Conservation (phyloP, 2,329 filamentous ascomycete genomes). For the Corynespora cassiicola region DNA sequence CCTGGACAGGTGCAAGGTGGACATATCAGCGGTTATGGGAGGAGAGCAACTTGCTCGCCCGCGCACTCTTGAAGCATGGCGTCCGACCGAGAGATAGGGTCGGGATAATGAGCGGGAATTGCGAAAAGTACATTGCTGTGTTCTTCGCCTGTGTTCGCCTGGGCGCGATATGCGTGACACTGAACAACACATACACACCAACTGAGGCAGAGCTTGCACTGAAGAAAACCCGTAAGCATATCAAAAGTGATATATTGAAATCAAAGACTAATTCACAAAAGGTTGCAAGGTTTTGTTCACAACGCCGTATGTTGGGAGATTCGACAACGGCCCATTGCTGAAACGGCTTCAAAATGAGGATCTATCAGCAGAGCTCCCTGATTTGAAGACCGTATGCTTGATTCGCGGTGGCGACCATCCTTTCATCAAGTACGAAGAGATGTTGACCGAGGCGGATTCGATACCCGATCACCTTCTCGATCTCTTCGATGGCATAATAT, state of each 20-base stretch:
- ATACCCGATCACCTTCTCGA: constrained; percentile 43
- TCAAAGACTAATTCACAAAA: constrained; percentile 33
- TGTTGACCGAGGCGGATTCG: constrained; percentile 51
- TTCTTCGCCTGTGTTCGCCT: constrained; percentile 72
- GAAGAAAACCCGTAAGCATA: constrained; percentile 71
- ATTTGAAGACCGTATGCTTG: constrained; percentile 38
- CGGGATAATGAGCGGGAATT: constrained; percentile 74
- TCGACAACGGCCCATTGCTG: constrained; percentile 69
- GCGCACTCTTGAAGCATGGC: constrained; percentile 67
- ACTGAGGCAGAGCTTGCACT: constrained; percentile 75
- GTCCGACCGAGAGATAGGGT: constrained; percentile 73
- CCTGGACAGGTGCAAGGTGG: constrained; percentile 79
- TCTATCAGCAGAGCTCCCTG: constrained; percentile 23
- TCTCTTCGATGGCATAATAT: constrained; percentile 43
- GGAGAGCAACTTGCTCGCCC: constrained; percentile 47
- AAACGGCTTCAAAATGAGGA: constrained; percentile 30
- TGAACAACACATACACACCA: constrained; percentile 83
- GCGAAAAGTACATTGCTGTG: constrained; percentile 66
- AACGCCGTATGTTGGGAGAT: constrained; percentile 70
- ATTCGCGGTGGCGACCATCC: constrained; percentile 45
- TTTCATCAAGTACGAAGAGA: constrained; percentile 66
- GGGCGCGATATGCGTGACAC: constrained; percentile 67
- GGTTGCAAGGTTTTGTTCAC: constrained; percentile 78
- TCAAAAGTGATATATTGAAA: constrained; percentile 24
- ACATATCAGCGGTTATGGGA: constrained; percentile 58